phyloP scores from a whole-genome alignment of 2,329 filamentous ascomycete genomes.

The Exophiala mesophila region DNA sequence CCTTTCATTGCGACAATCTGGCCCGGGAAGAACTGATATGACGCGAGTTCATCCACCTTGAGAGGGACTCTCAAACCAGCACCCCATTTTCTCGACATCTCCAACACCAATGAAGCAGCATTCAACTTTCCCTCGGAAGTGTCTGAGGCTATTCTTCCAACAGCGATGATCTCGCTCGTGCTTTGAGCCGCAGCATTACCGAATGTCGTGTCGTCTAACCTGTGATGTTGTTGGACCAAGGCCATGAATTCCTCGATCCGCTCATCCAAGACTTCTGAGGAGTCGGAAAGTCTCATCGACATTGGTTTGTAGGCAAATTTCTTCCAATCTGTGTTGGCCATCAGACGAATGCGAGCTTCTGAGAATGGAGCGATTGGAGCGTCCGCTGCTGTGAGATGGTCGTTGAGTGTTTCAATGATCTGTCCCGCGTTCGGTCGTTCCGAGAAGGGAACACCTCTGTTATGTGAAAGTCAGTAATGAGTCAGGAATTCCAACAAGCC shows the following conservation, averaged over 20 bases:
- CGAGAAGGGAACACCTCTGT: slow-evolving; percentile 61
- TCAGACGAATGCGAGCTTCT: slow-evolving; percentile 76
- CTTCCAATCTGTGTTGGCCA: slow-evolving; percentile 79
- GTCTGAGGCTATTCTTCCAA: slow-evolving; percentile 88
- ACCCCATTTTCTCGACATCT: slow-evolving; percentile 79
- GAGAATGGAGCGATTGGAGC: slow-evolving; percentile 66
- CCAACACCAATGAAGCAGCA: slow-evolving; percentile 75
- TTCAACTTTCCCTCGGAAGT: slow-evolving; percentile 82
- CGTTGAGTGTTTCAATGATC: slow-evolving; percentile 76
- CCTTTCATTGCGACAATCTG: slow-evolving; percentile 86
- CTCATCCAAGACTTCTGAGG: slow-evolving; percentile 90
- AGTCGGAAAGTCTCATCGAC: slow-evolving; percentile 89
- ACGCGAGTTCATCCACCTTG: slow-evolving; percentile 63
- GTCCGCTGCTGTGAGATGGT: slow-evolving; percentile 62
- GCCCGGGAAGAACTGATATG: slow-evolving; percentile 85
- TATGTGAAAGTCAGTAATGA: too few species aligned
- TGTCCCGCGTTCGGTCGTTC: slow-evolving; percentile 76
- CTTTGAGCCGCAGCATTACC: slow-evolving; percentile 82
- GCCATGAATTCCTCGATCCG: slow-evolving; percentile 82
- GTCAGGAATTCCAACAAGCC: too few species aligned
- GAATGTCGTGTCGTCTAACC: slow-evolving; percentile 73
- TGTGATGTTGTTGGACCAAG: slow-evolving; percentile 69
- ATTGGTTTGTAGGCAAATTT: slow-evolving; percentile 90
- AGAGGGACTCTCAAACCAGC: slow-evolving; percentile 77
- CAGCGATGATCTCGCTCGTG: slow-evolving; percentile 79